A percentile compares a stretch with the other conserved stretches of the same genome.
phyloP scores from a whole-genome alignment of 805 yeast genomes.

The Candida tammaniensis region DNA sequence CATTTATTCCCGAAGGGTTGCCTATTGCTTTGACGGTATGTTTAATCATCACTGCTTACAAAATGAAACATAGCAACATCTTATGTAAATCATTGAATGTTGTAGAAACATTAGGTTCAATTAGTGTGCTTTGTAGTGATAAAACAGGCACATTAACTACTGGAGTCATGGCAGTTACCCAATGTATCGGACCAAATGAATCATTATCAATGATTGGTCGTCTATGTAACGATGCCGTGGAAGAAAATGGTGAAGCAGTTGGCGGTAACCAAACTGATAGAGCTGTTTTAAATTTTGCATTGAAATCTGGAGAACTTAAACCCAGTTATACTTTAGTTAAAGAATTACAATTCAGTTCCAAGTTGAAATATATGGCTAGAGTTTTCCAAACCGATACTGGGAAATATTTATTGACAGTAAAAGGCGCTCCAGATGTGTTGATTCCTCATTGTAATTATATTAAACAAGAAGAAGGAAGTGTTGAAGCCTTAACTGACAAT shows the following conservation, averaged over 20 bases:
- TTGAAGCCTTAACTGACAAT: constrained; percentile 5
- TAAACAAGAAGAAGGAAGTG: constrained; percentile 1
- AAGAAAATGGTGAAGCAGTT: constrained; percentile 3
- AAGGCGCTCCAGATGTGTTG: constrained; percentile 48
- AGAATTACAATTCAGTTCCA: constrained; percentile 40
- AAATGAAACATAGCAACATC: constrained; percentile 43
- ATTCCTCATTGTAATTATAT: constrained; percentile 23
- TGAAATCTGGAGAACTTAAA: constrained; percentile 11
- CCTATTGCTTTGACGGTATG: constrained; percentile 52
- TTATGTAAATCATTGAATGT: constrained; percentile 45
- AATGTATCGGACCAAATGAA: constrained; percentile 7
- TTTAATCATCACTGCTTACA: constrained; percentile 46
- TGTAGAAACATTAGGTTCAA: constrained; percentile 57
- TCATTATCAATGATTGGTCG: constrained; percentile 18
- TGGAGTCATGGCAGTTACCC: constrained; percentile 44
- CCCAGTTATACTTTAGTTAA: constrained; percentile 17
- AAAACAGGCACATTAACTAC: constrained; percentile 49
- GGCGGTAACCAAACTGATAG: constrained; percentile 49
- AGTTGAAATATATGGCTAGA: constrained; percentile 43
- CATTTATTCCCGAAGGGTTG: constrained; percentile 52
- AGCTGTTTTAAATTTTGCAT: constrained; percentile 38
- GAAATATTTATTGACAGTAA: constrained; percentile 24
- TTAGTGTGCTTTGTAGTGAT: constrained; percentile 44
- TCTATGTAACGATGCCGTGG: constrained; percentile 34
- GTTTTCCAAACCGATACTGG: constrained; percentile 16